Percentiles rank a stretch among this genome's conserved stretches.
phyloP scores from a whole-genome alignment of 176 grass and related monocot species.

The Alloteropsis semialata region DNA sequence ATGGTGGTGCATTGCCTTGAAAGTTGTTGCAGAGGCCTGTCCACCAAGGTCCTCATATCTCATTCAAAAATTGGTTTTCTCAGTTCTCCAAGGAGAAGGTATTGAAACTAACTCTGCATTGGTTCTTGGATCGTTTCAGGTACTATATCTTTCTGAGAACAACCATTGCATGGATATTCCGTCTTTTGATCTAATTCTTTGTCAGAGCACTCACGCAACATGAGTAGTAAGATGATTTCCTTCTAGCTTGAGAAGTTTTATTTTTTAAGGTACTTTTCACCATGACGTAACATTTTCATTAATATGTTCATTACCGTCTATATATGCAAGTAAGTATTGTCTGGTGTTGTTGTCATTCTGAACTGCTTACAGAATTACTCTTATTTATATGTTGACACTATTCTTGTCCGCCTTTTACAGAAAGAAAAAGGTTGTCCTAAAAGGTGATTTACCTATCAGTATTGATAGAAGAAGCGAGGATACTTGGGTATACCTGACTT shows the following conservation, averaged over 20 bases:
- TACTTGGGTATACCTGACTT: slow-evolving; percentile 96
- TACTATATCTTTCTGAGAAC: slow-evolving; percentile 1
- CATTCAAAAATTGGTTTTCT: too few relatives aligned
- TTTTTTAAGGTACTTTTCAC: slow-evolving; percentile 70
- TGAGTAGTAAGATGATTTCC: slow-evolving; percentile 24
- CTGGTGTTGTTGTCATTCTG: slow-evolving; percentile 16
- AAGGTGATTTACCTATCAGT: slow-evolving; percentile 99
- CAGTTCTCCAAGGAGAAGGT: slow-evolving; percentile 96
- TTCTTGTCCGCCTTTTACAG: slow-evolving; percentile 49
- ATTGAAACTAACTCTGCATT: slow-evolving; percentile 15
- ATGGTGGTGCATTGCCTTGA: too few relatives aligned
- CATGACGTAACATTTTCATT: slow-evolving; percentile 86
- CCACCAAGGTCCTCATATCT: too few relatives aligned
- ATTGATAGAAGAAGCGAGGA: slow-evolving; percentile 98
- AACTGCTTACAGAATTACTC: not conserved
- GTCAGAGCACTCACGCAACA: not conserved
- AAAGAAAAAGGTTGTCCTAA: slow-evolving; percentile 89
- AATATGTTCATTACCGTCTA: slow-evolving; percentile 98
- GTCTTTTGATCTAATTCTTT: slow-evolving; percentile 29
- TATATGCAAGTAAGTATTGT: slow-evolving; percentile 86
- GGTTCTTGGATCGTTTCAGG: not conserved
- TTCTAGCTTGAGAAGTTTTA: slow-evolving; percentile 85
- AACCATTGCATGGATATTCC: slow-evolving; percentile 2
- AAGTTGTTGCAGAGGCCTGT: too few relatives aligned
- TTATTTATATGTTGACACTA: not conserved